A percentile compares a stretch with the other conserved stretches of the same genome.
phyloP scores from a whole-genome alignment of 257 asterid genomes.

The Solanum boliviense region DNA sequence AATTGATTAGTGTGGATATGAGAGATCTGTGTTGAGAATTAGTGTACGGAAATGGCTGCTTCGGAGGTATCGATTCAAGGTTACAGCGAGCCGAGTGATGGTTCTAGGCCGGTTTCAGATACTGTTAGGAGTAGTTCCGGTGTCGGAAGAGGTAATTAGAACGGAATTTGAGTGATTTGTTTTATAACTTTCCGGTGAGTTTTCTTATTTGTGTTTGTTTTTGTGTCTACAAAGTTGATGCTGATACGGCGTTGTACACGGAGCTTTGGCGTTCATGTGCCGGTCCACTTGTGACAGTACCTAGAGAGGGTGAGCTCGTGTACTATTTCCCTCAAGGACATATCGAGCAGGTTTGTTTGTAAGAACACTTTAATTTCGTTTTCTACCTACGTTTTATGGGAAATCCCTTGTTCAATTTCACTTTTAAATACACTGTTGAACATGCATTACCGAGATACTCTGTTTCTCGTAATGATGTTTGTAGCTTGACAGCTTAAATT shows the following conservation, averaged over 20 bases:
- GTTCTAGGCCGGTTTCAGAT: constrained; percentile 9
- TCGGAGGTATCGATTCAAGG: constrained; percentile 60
- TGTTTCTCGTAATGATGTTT: neutral
- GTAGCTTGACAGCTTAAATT: neutral
- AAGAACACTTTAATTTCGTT: neutral
- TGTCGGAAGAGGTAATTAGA: constrained; percentile 31
- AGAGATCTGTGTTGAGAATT: constrained; percentile 48
- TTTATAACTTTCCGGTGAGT: neutral
- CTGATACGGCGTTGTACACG: constrained; percentile 66
- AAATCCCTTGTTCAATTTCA: neutral
- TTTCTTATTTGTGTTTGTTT: neutral
- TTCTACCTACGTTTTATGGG: neutral
- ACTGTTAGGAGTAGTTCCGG: constrained; percentile 25
- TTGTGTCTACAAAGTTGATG: constrained; percentile 33
- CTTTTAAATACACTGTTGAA: neutral
- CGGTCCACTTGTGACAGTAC: constrained; percentile 91
- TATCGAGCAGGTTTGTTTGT: constrained; percentile 69
- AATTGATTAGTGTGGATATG: constrained; percentile 22
- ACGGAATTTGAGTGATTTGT: neutral
- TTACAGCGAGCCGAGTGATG: constrained; percentile 30
- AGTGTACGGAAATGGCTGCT: constrained; percentile 29
- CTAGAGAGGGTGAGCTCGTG: constrained; percentile 69
- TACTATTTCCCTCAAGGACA: constrained; percentile 97
- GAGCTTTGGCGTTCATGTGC: constrained; percentile 98
- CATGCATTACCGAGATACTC: neutral